phyloP scores from a whole-genome alignment of 2,329 filamentous ascomycete genomes.

The Aspergillus niger region DNA sequence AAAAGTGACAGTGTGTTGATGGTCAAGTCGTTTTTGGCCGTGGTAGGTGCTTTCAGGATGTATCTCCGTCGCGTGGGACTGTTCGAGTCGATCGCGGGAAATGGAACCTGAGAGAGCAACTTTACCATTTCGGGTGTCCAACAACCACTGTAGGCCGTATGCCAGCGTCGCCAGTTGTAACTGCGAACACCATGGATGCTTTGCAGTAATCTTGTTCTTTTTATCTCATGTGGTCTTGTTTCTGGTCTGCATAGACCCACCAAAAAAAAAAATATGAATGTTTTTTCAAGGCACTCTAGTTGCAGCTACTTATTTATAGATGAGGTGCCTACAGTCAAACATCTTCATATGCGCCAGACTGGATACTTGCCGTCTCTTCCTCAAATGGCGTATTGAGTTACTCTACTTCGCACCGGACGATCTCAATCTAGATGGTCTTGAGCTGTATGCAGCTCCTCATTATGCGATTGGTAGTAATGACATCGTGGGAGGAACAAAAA shows the following conservation, averaged over 20 bases:
- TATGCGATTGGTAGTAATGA: background rate
- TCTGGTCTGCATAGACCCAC: background rate
- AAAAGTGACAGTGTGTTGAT: background rate
- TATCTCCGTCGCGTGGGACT: background rate
- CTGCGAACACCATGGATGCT: background rate
- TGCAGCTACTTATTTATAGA: too few relatives aligned
- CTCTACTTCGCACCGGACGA: background rate
- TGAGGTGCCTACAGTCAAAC: too few relatives aligned
- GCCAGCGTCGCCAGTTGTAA: background rate
- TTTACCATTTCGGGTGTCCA: slow-evolving; percentile 1
- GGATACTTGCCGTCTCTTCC: background rate
- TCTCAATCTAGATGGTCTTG: background rate
- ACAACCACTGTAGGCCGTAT: background rate
- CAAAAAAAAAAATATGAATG: background rate
- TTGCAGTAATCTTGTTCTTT: background rate
- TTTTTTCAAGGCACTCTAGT: too few relatives aligned
- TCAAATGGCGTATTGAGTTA: background rate
- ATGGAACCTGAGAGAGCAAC: background rate
- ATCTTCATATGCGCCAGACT: background rate
- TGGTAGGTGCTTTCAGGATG: background rate
- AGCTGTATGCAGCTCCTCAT: background rate
- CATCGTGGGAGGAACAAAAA: background rate
- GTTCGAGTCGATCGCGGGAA: slow-evolving; percentile 5
- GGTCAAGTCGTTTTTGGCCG: background rate
- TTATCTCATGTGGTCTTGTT: background rate